Percentiles rank a stretch among this genome's conserved stretches.
Conservation (phyloP, 331 rosid species). For the Rhamnella rubrinervis region DNA sequence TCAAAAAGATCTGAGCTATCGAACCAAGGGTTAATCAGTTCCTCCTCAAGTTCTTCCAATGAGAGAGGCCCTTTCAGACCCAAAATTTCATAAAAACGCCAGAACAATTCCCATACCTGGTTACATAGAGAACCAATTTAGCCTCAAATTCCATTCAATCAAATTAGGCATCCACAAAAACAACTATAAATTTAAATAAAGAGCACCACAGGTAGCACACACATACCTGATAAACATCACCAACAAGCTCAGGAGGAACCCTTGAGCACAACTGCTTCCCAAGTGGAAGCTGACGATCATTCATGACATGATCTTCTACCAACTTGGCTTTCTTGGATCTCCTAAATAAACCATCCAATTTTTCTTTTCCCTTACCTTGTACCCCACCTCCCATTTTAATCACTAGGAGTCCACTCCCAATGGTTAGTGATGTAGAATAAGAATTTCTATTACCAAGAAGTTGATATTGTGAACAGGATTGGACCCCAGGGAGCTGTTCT, state of each 20-base stretch:
- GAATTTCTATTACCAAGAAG: conserved; percentile 50
- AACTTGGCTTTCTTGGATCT: conserved; percentile 52
- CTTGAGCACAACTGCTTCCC: conserved; percentile 75
- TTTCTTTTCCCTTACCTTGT: conserved; percentile 55
- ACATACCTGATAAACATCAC: conserved; percentile 88
- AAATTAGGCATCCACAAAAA: conserved; percentile 18
- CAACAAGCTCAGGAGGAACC: conserved; percentile 69
- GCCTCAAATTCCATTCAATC: conserved; percentile 16
- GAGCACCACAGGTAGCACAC: conserved; percentile 16
- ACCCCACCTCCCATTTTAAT: conserved; percentile 48
- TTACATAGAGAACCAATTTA: conserved; percentile 18
- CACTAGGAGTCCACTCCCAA: conserved; percentile 72
- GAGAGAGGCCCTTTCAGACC: conserved; percentile 61
- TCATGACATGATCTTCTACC: conserved; percentile 30
- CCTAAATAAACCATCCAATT: conserved; percentile 48
- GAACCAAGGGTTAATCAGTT: conserved; percentile 84
- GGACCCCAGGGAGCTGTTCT: conserved; percentile 72
- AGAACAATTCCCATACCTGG: conserved; percentile 81
- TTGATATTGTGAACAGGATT: conserved; percentile 56
- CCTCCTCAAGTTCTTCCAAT: conserved; percentile 79
- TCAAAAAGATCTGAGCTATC: conserved; percentile 47
- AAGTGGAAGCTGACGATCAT: conserved; percentile 64
- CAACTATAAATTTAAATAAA: conserved; percentile 8
- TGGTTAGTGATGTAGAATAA: conserved; percentile 54
- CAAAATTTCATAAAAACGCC: conserved; percentile 70